Base-by-base conservation (phyloP, 2,329 filamentous ascomycete genomes). In the Drechslerella coelobrocha region DNA sequence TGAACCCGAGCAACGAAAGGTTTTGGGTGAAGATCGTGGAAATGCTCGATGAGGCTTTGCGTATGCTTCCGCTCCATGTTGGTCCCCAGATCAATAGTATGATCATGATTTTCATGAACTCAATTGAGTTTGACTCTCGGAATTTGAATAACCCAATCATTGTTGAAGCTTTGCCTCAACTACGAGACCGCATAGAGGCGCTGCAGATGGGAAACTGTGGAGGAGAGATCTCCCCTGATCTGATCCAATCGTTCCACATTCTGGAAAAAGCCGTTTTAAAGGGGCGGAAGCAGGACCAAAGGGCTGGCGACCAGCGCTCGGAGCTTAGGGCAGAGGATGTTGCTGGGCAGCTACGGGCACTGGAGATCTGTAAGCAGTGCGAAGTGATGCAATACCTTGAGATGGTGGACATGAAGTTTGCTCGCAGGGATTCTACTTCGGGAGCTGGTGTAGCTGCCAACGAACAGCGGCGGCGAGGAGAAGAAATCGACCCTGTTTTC, bases 101-200 rank as follows among this genome's bases (percentile, higher is more conserved):
- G 7, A 45, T 71, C n/a, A 59, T 31, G 27, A 60, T 71, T 3
- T 51, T 71, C n/a, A 24, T 71, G 26, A 59, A 27, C 23, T 47
- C 53, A 2, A 59, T 71, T 23, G 17, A 31, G 2, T 60, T 59
- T 23, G 59, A 71, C n/a, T 10, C 21, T 10, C n/a, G n/a, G 27
- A 71, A 71, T 23, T 24, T 31, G 19, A 26, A 43, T 2, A 71
- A 60, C 48, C 26, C 17, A n/a, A 60, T 63, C 26, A 57, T 71
- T 10, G 8, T 6, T 9, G 53, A 71, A 10, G 57, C 31, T 12
- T 17, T 71, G 12, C 59, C 66, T 9, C 45, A 27, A 26, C 21
- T 71, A 2, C 31, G 34, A 10, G 0, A 23, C 7, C 21, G 34
- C 5, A n/a, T 63, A 1, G 29, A 45, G 9, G 9, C 23, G 1